Evolutionary conservation across 306 rosid species (phyloP).

Genomic region (Casuarina equisetifolia): DNA sequence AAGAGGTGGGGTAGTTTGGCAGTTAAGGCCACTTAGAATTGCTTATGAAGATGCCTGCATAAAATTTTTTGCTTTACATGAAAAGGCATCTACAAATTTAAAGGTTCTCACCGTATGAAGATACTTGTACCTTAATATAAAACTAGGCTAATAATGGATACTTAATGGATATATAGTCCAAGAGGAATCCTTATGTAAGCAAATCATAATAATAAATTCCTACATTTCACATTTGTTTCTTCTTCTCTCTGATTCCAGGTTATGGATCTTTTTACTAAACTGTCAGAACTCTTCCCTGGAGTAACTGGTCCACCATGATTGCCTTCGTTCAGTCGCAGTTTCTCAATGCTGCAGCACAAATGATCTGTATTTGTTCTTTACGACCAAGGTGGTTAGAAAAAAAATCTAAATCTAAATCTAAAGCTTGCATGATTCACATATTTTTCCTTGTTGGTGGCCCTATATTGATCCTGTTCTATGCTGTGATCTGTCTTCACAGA

Average conservation of each 20-base stretch:
- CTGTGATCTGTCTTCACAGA: not conserved
- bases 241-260: constrained; percentile 47
- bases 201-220: not conserved
- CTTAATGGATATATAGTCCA: not conserved
- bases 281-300: constrained; percentile 96
- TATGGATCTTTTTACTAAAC: constrained; percentile 88
- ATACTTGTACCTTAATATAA: too few species aligned
- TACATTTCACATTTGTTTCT: not conserved
- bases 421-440: not conserved
- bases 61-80: too few species aligned
- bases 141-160: too few species aligned
- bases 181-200: not conserved
- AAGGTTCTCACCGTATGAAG: too few species aligned
- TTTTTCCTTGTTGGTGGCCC: not conserved
- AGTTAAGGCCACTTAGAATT: too few species aligned
- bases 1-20: too few species aligned
- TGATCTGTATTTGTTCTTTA: constrained; percentile 11
- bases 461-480: not conserved
- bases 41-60: too few species aligned
- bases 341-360: constrained; percentile 21
- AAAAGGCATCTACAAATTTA: too few species aligned
- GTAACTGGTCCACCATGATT: constrained; percentile 69
- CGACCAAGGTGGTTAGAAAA: constrained; percentile 17
- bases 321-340: constrained; percentile 3
- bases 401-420: not conserved